Evolutionary conservation across 805 yeast genomes (phyloP), one percentile per base, ranked within the genome.

Genomic region (Yamadazyma takamatsuzukensis): DNA sequence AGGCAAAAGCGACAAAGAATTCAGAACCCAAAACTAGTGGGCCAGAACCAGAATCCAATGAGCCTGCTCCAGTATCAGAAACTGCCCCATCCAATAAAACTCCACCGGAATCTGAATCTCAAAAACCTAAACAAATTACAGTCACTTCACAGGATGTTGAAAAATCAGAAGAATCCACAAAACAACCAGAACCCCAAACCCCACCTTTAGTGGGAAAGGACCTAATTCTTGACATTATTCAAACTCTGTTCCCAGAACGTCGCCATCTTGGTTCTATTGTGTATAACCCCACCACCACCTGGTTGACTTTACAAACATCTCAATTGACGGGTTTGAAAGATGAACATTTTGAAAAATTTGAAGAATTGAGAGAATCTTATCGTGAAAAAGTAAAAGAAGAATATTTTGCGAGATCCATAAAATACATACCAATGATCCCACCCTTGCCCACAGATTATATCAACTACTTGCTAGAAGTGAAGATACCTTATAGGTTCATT

Each of bases 211-310:
- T n/a, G n/a, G n/a, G n/a, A n/a, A 48, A 45, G 11, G 36, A 33
- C 9, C 49, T 49, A 22, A 44, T 58, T 9, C 29, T 30, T 6
- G 52, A 51, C 14, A 16, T 59, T 5, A 41, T 58, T 13, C 29
- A 40, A 16, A 53, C 54, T 25, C 39, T 44, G 17, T 61, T 56
- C 38, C 67, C 68, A 0, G 31, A 39, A 6, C 47, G 68, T 15
- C 57, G 46, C 21, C 58, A 68, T 37, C 54, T 81, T 7, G 85
- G 85, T 0, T 61, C 76, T 1, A 53, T 80, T 4, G 51, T 80
- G 0, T 84, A 85, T 50, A 70, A 69, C 27, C 73, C 76, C 6
- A 66, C 68, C 14, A 78, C 80, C 10, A 76, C 81, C 0, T 60
- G 62, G 59, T 51, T 57, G 1, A 59, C 72, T 0, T 37, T 64